phyloP scores from a whole-genome alignment of 2,329 filamentous ascomycete species.

The Cladosporium sp. region DNA sequence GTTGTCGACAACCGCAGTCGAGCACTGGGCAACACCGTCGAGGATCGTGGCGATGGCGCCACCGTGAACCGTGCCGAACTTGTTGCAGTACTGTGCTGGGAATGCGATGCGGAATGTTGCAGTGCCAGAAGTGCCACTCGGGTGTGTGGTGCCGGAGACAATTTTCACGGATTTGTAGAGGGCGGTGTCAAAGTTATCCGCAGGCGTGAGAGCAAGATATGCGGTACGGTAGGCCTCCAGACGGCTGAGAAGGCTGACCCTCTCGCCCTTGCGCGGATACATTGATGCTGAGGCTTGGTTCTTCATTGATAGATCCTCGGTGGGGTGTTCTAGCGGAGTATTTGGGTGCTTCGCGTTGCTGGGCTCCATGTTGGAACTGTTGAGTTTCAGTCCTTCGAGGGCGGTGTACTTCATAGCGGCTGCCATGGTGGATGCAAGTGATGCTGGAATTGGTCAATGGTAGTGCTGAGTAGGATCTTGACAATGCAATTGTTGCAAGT shows the following conservation, averaged over 20 bases:
- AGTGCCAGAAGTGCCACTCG: slow-evolving; percentile 1
- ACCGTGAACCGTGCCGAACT: slow-evolving; percentile 14
- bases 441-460: background rate
- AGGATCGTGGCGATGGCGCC: slow-evolving; percentile 18
- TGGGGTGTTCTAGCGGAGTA: background rate
- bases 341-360: background rate
- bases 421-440: background rate
- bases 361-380: background rate
- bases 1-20: slow-evolving; percentile 12
- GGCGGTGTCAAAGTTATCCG: slow-evolving; percentile 17
- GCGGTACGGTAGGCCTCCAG: slow-evolving; percentile 13
- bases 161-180: slow-evolving; percentile 16
- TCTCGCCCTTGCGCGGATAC: background rate
- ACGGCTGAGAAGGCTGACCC: slow-evolving; percentile 7
- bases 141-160: slow-evolving; percentile 10
- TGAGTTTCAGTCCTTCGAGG: background rate
- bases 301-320: background rate
- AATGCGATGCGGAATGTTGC: slow-evolving; percentile 14
- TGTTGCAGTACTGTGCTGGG: slow-evolving; percentile 14
- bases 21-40: slow-evolving; percentile 15
- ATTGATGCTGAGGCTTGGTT: background rate
- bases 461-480: too few species aligned
- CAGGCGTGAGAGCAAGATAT: slow-evolving; percentile 12
- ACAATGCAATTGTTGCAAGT: too few species aligned
- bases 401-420: background rate